Base-by-base conservation (phyloP, 257 asterid genomes). In the Euphrasia confusa region DNA sequence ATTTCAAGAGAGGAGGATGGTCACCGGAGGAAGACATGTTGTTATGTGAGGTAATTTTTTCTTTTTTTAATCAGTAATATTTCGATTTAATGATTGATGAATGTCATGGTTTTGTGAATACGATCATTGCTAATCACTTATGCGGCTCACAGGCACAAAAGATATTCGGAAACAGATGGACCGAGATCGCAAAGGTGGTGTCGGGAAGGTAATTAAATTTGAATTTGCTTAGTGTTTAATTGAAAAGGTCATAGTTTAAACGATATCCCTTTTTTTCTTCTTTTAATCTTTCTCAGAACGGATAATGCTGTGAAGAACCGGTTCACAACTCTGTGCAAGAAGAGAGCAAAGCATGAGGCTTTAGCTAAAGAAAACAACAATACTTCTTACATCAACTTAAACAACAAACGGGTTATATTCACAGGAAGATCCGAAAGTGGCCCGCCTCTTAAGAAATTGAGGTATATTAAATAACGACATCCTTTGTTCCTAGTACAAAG, bases 1-100 rank as follows among this genome's bases (percentile, higher is more conserved):
- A 89, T 78, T 93, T 93, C 87, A 93, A 93, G 94, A 93, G 83
- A 81, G 99, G 99, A 40, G 99, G 97, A 67, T 93, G 99, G 99
- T 85, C 97, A 17, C 96, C 97, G 32, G 99, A 93, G 80, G 99
- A 93, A 79, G 99, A 93, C 65, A 70, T 87, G 87, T 92, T 93
- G 67, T 77, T 93, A 45, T 93, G 99, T 62, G 95, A 93, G 99
- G 99, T 93, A 76, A 45, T 13, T 32, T 18, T 15, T 13, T 1
- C 39, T 9, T 17, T 61, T 49, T 39, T 7, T 39, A 6, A 45
- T 45, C 14, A 11, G 14, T 45, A n/a, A 3, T 30, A 30, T 30
- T 30, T 30, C 3, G 33, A 28, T 28, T 0, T 28, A 0, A 0
- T 21, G 0, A 21, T 21, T 21, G 24, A 21, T 21, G 24, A 21